Base-by-base conservation (phyloP, 495 filamentous ascomycete species). In the Pseudomonodictys pantanalensis region DNA sequence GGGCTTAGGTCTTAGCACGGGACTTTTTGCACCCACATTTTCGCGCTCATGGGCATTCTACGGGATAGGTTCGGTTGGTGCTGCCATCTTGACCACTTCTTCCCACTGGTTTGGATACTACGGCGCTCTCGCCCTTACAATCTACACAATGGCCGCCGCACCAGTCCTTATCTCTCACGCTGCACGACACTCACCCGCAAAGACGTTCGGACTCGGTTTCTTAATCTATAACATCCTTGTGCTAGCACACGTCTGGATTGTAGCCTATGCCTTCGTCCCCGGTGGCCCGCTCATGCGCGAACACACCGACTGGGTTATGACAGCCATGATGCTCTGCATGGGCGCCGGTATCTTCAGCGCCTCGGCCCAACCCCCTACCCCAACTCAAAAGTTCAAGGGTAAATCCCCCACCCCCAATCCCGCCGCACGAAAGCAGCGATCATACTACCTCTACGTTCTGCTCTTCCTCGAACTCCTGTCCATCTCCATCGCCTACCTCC, bases 201-300 rank as follows among this genome's bases (percentile, higher is more conserved):
- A 76, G 24, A 88, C 87, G 0, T 97, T 99, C 69, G 92, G 92
- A 7, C 60, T 95, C 28, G 92, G 86, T 10, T 96, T 95, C 75
- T 69, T 96, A 33, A 73, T 93, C 29, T 97, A 97, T 74, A 95
- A 97, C 69, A 76, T 97, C 70, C 68, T 97, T 70, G 83, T 96
- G 18, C 80, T 99, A 47, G 93, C 93, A 74, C 91, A 97, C 68
- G 91, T 97, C 33, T 99, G 95, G 95, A 88, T 96, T 49, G 95
- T 99, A 20, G 95, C 95, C 6, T 99, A 99, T 64, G 95, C 95
- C 47, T 99, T 99, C 68, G 95, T 99, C n/a, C 95, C 93, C 15
- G 95, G 95, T 39, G 95, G 93, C 25, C 92, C 91, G 2, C 78
- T 96, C 0, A 86, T 97, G 43, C 86, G 95, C 22, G 95, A 99